Conservation (phyloP, 495 filamentous ascomycete genomes). For the Thermochaetoides thermophila region DNA sequence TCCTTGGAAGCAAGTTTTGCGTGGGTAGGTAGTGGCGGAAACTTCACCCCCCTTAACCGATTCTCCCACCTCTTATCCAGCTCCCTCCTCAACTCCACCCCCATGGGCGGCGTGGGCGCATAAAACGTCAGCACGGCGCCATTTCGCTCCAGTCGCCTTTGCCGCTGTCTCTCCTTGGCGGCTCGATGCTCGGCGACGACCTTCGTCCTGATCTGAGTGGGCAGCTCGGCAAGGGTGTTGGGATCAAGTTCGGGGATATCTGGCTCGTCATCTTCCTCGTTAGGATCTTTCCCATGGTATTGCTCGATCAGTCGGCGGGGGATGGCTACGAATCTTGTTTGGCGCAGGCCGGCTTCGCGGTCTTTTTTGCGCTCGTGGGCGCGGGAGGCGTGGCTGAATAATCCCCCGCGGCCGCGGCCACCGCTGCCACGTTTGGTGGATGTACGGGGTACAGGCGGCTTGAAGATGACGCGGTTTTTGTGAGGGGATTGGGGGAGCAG, state of each 20-base stretch:
- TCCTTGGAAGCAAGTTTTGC: too few relatives aligned
- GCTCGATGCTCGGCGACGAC: conserved; percentile 57
- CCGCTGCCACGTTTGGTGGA: conserved; percentile 41
- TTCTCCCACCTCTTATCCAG: neutral
- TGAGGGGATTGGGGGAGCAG: conserved; percentile 43
- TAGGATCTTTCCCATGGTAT: neutral
- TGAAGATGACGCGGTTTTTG: conserved; percentile 32
- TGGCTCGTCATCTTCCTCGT: conserved; percentile 10
- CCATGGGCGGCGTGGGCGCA: neutral
- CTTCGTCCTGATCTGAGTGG: conserved; percentile 65
- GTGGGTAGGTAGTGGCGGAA: too few relatives aligned
- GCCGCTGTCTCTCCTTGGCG: neutral
- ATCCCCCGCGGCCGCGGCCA: conserved; percentile 4
- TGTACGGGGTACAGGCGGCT: conserved; percentile 28
- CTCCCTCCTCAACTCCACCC: neutral
- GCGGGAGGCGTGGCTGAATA: conserved; percentile 30
- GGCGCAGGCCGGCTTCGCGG: conserved; percentile 7
- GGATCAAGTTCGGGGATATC: conserved; percentile 38
- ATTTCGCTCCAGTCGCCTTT: conserved; percentile 17
- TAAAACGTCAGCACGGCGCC: conserved; percentile 16
- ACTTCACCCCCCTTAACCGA: too few relatives aligned
- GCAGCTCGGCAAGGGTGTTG: conserved; percentile 66
- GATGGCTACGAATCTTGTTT: too few relatives aligned
- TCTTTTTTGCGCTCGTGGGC: conserved; percentile 25
- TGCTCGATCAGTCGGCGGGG: too few relatives aligned